Percentiles rank a stretch among this genome's conserved stretches.
Evolutionary conservation across 2,329 filamentous ascomycete species (phyloP).

Genomic region (Diaporthe destruens): DNA sequence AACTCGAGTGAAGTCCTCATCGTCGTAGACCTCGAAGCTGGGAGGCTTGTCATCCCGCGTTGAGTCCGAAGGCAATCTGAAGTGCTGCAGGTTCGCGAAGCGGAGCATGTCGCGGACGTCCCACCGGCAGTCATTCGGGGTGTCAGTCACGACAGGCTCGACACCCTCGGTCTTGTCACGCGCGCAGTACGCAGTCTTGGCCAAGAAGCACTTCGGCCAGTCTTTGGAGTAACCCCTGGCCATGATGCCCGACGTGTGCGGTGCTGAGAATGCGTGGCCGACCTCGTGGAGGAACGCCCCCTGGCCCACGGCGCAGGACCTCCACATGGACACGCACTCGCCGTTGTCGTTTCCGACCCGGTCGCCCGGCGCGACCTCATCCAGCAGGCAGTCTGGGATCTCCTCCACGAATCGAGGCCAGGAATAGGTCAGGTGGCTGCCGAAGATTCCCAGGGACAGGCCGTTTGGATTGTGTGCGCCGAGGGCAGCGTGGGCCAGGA

Average conservation of each 20-base stretch:
- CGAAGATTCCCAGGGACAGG: background rate
- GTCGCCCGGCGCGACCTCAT: slow-evolving; percentile 50
- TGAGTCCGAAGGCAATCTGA: slow-evolving; percentile 72
- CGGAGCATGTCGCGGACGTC: slow-evolving; percentile 76
- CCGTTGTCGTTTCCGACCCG: slow-evolving; percentile 57
- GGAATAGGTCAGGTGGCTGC: slow-evolving; percentile 14
- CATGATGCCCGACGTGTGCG: slow-evolving; percentile 78
- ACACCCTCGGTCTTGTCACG: background rate
- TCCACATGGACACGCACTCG: slow-evolving; percentile 58
- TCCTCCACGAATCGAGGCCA: slow-evolving; percentile 18
- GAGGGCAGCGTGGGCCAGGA: slow-evolving; percentile 72
- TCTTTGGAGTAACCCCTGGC: slow-evolving; percentile 54
- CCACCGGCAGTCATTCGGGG: slow-evolving; percentile 74
- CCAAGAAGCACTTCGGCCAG: slow-evolving; percentile 59
- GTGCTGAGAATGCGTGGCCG: slow-evolving; percentile 77
- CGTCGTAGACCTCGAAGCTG: slow-evolving; percentile 10
- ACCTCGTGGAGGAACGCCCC: slow-evolving; percentile 80
- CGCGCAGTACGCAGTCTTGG: slow-evolving; percentile 44
- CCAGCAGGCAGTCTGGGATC: slow-evolving; percentile 15
- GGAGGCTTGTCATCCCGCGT: slow-evolving; percentile 47
- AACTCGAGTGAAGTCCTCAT: slow-evolving; percentile 40
- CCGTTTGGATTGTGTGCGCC: background rate
- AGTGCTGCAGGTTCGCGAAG: slow-evolving; percentile 77
- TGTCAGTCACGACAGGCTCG: slow-evolving; percentile 51
- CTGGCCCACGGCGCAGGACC: slow-evolving; percentile 66